Base-by-base conservation (phyloP, 805 yeast genomes). In the Candida namnaoensis region DNA sequence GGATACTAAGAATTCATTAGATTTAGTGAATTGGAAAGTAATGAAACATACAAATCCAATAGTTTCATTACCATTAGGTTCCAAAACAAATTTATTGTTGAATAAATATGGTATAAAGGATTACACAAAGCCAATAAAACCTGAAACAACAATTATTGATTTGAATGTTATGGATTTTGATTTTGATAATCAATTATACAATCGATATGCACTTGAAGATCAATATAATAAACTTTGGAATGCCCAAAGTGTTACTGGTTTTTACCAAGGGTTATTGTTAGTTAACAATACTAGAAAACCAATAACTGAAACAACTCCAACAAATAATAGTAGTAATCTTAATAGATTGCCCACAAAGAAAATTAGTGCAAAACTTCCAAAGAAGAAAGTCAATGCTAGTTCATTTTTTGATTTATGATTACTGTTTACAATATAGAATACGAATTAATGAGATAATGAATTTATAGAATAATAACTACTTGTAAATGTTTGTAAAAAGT, bases 391-490 rank as follows among this genome's bases (percentile, higher is more conserved):
- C 12, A 28, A 26, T 23, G 35, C 32, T 6, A 47, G 47, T 13
- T 41, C 50, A 2, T 54, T 54, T 41, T 54, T 53, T 41, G 56
- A 52, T 28, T 32, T 53, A 10, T 45, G 37, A 43, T 19, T 19
- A 19, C 19, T 19, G 19, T 19, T 19, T 19, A 19, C 19, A 19
- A 19, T 19, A 19, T 19, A 3, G 19, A 19, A 19, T 19, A 19
- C 19, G 19, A 19, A 19, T 19, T 19, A 19, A 19, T 19, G 19
- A 19, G 19, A 19, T 19, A 19, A 19, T 19, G 19, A 19, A 19
- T 19, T 19, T 19, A 19, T 19, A 19, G 3, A 19, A 19, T 19
- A 19, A 19, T 19, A 19, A 19, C 19, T 19, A 19, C 19, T 19
- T 19, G 19, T 19, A 19, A 19, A 19, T 19, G 19, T 19, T 19